phyloP scores from a whole-genome alignment of 192 early-diverging fungal genomes.

The Phycomyces blakesleeanus region DNA sequence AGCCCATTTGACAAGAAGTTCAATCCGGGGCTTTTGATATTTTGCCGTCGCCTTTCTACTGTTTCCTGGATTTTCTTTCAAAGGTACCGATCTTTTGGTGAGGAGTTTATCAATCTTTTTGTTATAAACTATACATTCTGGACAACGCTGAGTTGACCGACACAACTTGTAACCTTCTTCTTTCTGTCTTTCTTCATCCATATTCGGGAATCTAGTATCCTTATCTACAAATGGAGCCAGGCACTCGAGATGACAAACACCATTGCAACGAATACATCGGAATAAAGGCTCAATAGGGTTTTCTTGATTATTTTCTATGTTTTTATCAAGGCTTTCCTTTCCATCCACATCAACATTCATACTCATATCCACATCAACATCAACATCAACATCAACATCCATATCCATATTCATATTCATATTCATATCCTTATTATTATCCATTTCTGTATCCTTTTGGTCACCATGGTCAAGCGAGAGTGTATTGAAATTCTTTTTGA shows the following conservation, averaged over 20 bases:
- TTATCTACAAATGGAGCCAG: neutral
- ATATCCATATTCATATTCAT: no score
- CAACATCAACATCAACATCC: no score
- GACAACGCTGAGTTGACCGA: conserved; percentile 3
- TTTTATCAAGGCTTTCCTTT: neutral
- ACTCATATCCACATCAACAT: no score
- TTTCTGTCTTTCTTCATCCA: neutral
- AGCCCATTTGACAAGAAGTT: conserved; percentile 48
- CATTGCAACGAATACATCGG: neutral
- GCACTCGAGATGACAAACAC: neutral
- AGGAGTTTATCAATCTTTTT: neutral
- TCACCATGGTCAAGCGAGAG: neutral
- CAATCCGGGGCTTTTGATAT: neutral
- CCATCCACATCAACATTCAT: no score
- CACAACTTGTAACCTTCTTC: neutral
- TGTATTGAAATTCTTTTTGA: neutral
- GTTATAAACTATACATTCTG: conserved; percentile 15
- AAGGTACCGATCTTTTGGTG: neutral
- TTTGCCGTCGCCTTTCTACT: neutral
- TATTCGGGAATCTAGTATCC: neutral
- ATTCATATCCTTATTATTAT: neutral
- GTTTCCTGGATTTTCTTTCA: neutral
- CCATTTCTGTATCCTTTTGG: conserved; percentile 4
- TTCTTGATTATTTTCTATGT: no score
- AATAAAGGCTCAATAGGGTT: neutral